Evolutionary conservation across 805 yeast genomes (phyloP), one percentile per base, ranked within the genome.

Genomic region (Candida khao-thaluensis): DNA sequence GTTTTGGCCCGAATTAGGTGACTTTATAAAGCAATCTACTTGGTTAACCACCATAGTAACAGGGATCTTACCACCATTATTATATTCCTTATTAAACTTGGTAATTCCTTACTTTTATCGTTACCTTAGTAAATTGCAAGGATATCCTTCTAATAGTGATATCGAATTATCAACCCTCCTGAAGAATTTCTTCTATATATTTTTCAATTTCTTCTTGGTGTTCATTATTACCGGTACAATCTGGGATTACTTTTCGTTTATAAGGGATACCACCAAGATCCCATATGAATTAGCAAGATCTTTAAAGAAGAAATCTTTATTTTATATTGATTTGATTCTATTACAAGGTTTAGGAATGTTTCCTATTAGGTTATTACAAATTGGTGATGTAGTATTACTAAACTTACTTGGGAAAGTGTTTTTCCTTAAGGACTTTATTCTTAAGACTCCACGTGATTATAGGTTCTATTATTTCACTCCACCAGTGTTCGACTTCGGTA

Each of bases 321-420:
- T 77, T 48, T 77, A 77, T 47, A 77, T 72, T 37, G 79, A 77
- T 52, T 66, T 77, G 59, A 83, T 84, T 42, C 65, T 84, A 16
- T 70, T 84, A 41, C 93, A 85, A 57, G 93, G 89, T 0, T 51
- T 79, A 37, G 79, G 79, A 1, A 76, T 79, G 80, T 75, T 77
- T 48, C 82, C 82, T 3, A 74, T 77, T 30, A 69, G 75, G 38
- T 60, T 77, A 29, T 59, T 77, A 10, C 83, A 79, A 52, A 59
- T 74, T 28, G 79, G 81, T 14, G 82, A 78, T 53, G 62, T 78
- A 24, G 62, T 69, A 4, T 49, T 72, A 17, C 51, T 76, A 11
- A 72, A 74, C 60, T 49, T 65, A 17, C 38, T 67, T 11, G 66
- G 68, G 12, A 63, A 56, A 44, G 43, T 64, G 15, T 61, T 64